Evolutionary conservation across 1,284 basidiomycete genomes (phyloP), one percentile per base, ranked within the genome.

Genomic region (Jaminaea rosea): DNA sequence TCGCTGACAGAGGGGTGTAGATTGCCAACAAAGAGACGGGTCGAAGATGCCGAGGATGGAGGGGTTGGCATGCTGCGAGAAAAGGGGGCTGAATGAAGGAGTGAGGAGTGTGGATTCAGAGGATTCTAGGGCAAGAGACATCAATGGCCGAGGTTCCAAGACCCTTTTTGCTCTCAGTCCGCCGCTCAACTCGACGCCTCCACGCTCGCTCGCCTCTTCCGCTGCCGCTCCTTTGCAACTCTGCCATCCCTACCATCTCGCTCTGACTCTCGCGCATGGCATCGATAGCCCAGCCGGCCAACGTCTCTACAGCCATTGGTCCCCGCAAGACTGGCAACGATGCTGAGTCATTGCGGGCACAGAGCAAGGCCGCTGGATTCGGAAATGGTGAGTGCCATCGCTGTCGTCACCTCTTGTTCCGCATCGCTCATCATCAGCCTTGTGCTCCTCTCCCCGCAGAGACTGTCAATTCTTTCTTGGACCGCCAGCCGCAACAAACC

Each of bases 11-110:
- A 81, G 0, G 86, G 82, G 63, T 88, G 83, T 26, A 97, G 79
- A 72, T 96, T 96, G 36, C 92, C 92, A 44, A 98, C 80, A 67
- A 91, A 98, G 0, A 98, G 80, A 19, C 92, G 78, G 39, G 23
- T 42, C 19, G 13, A 23, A 4, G 39, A 24, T 6, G 19, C 3
- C 7, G 39, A 23, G 24, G n/a, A n/a, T 23, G 9, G 29, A 31
- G 29, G 29, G 29, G 29, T 31, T 31, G 29, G 9, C 29, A 31
- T n/a, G n/a, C n/a, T n/a, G n/a, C n/a, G n/a, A n/a, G n/a, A n/a
- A n/a, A n/a, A n/a, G n/a, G n/a, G n/a, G n/a, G n/a, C n/a, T n/a
- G n/a, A n/a, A n/a, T n/a, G n/a, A n/a, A n/a, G n/a, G n/a, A n/a
- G n/a, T n/a, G n/a, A n/a, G n/a, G n/a, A n/a, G n/a, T n/a, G n/a